These are phyloP conservation scores for Liquidambar formosana DNA, from an alignment of 164 flowering plant genomes.

Conservation along the genomic window DNA sequence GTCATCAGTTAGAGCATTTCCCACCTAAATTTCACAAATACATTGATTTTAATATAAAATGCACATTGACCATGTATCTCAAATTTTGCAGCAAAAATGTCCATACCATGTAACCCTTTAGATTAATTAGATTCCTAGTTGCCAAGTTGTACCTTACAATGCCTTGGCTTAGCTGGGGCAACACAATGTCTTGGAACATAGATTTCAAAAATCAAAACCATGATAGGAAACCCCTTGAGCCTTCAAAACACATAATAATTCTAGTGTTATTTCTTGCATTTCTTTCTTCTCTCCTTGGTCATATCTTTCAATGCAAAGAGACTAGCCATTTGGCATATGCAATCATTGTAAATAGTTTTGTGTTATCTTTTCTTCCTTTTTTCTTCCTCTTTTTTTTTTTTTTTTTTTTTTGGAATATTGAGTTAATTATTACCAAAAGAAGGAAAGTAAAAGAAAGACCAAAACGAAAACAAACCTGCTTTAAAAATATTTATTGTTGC, in stretches of 20 bases:
- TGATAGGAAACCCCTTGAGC: neutral
- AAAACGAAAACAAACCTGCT: too few relatives aligned
- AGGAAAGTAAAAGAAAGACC: too few relatives aligned
- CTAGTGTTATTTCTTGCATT: too few relatives aligned
- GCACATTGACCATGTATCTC: neutral
- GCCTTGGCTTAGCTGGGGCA: slow-evolving; percentile 92
- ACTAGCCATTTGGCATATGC: too few relatives aligned
- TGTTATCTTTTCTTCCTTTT: too few relatives aligned
- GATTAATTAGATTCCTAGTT: slow-evolving; percentile 48
- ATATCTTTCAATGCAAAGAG: too few relatives aligned
- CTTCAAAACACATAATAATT: neutral
- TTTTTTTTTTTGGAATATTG: too few relatives aligned
- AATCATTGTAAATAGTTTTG: too few relatives aligned
- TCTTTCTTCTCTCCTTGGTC: too few relatives aligned
- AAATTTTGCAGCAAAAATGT: neutral
- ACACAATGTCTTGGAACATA: slow-evolving; percentile 82
- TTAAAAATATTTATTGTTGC: too few relatives aligned
- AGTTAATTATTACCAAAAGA: too few relatives aligned
- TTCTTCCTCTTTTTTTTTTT: too few relatives aligned
- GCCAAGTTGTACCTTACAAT: slow-evolving; percentile 56
- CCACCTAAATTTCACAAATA: slow-evolving; percentile 63
- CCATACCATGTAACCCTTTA: slow-evolving; percentile 92
- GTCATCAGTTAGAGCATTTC: slow-evolving; percentile 91
- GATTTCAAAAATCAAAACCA: neutral
- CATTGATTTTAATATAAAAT: neutral